Evolutionary conservation across 768 basidiomycete genomes (phyloP), one percentile per base, ranked within the genome.

Genomic region (Antrodiella citrinella): DNA sequence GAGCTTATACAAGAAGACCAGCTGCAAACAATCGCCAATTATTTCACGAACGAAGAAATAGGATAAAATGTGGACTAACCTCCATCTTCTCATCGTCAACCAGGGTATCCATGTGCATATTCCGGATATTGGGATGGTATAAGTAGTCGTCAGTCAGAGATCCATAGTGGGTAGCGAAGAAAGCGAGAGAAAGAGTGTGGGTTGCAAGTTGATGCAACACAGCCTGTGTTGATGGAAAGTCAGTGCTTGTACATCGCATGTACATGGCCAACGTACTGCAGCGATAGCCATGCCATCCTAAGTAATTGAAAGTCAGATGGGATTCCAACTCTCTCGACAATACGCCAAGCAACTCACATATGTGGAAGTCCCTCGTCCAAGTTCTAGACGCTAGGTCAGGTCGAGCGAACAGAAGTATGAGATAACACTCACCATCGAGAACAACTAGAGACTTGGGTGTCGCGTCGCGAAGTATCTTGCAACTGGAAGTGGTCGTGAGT

Each of bases 231-330:
- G 23, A 18, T 19, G 9, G 20, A 19, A 26, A 53, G 49, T 24
- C 13, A 45, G 2, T n/a, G 12, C 41, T 50, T 9, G 30, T 47
- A 45, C 18, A 21, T 4, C 7, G 18, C n/a, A n/a, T n/a, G n/a
- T n/a, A n/a, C n/a, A n/a, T n/a, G n/a, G 26, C 20, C 4, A 26
- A 66, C 77, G 35, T 66, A 87, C 87, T 49, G 86, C 89, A 42
- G 96, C 95, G 57, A 98, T 97, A 4, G 93, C 92, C 91, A 97
- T 92, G n/a, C 95, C 96, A 65, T 99, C 96, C 82, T 91, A 67
- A 52, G 13, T 44, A 39, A 22, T 13, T 5, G 4, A 47, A 10
- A 48, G 48, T 54, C 4, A 24, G 54, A 43, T 57, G 44, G 44
- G 30, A 44, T 53, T 49, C 19, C 45, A 42, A 38, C 45, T 24